These are phyloP conservation scores for Daldinia sp. DNA, from an alignment of 2,329 filamentous ascomycete species.

Conservation along the genomic window DNA sequence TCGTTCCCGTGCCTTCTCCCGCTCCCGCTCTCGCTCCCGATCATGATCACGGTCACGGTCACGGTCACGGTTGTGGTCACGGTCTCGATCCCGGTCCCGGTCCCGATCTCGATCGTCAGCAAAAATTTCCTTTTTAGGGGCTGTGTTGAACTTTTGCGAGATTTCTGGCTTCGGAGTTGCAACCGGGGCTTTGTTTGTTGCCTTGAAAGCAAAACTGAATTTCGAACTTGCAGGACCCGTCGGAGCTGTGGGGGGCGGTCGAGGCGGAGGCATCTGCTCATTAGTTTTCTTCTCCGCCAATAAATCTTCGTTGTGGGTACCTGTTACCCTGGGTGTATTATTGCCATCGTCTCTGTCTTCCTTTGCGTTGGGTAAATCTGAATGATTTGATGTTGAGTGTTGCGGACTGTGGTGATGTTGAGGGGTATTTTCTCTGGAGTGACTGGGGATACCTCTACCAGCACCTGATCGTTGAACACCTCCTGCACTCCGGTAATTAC, in stretches of 20 bases:
- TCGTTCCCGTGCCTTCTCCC: slow-evolving; percentile 8
- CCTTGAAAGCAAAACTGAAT: slow-evolving; percentile 94
- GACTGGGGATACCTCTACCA: slow-evolving; percentile 40
- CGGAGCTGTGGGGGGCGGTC: slow-evolving; percentile 57
- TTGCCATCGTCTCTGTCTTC: slow-evolving; percentile 61
- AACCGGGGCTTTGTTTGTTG: slow-evolving; percentile 66
- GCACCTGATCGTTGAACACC: slow-evolving; percentile 69
- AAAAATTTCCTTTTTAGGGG: slow-evolving; percentile 55
- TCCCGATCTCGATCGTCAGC: slow-evolving; percentile 49
- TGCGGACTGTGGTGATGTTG: slow-evolving; percentile 46
- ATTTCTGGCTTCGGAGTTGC: slow-evolving; percentile 70
- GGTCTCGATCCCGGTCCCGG: slow-evolving; percentile 15
- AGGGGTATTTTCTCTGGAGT: slow-evolving; percentile 47
- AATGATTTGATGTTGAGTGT: slow-evolving; percentile 37
- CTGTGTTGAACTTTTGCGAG: slow-evolving; percentile 73
- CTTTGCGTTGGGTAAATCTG: slow-evolving; percentile 38
- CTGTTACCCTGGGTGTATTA: slow-evolving; percentile 68
- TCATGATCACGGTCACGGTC: slow-evolving; percentile 10
- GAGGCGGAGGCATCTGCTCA: slow-evolving; percentile 64
- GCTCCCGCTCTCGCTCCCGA: slow-evolving; percentile 2
- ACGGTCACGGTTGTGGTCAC: slow-evolving; percentile 2
- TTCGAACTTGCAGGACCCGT: slow-evolving; percentile 69
- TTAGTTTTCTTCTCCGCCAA: slow-evolving; percentile 56
- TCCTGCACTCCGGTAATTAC: slow-evolving; percentile 65
- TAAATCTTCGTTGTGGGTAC: slow-evolving; percentile 73